These are phyloP conservation scores for Leucocoprinus leucothites DNA, from an alignment of 768 basidiomycete genomes.

Conservation along the genomic window DNA sequence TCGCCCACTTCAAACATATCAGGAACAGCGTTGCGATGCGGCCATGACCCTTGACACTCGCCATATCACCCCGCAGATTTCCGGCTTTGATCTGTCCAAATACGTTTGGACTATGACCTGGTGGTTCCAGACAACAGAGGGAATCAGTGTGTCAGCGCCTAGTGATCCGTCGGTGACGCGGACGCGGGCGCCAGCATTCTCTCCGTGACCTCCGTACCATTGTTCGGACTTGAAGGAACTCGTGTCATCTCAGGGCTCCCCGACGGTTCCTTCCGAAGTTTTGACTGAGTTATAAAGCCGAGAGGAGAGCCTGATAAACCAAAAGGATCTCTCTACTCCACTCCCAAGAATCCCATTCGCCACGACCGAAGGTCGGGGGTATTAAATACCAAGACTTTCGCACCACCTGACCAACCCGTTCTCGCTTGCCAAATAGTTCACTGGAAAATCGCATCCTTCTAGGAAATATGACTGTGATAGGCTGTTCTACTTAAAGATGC, in stretches of 20 bases:
- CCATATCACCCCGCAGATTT: conserved; percentile 5
- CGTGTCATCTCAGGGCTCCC: no score
- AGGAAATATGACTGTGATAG: background rate
- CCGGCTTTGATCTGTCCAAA: background rate
- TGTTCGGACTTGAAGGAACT: no score
- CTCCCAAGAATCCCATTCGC: no score
- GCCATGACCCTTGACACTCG: background rate
- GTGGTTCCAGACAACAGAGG: background rate
- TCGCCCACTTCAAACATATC: background rate
- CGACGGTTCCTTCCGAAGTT: no score
- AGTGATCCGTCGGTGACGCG: conserved; percentile 2
- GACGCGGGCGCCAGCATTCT: background rate
- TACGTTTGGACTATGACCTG: background rate
- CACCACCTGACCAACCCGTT: no score
- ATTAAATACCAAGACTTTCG: no score
- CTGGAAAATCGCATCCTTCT: no score
- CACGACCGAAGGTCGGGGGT: no score
- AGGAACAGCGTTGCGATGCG: conserved; percentile 8
- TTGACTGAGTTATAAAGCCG: no score
- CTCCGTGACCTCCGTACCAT: background rate
- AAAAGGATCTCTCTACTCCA: no score
- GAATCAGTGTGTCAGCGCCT: background rate
- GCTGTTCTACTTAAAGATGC: background rate
- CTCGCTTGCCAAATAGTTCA: no score
- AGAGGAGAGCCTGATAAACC: no score